A percentile compares a stretch with the other conserved stretches of the same genome.
Evolutionary conservation across 2,329 filamentous ascomycete genomes (phyloP).

Genomic region (Colletotrichum sp.): DNA sequence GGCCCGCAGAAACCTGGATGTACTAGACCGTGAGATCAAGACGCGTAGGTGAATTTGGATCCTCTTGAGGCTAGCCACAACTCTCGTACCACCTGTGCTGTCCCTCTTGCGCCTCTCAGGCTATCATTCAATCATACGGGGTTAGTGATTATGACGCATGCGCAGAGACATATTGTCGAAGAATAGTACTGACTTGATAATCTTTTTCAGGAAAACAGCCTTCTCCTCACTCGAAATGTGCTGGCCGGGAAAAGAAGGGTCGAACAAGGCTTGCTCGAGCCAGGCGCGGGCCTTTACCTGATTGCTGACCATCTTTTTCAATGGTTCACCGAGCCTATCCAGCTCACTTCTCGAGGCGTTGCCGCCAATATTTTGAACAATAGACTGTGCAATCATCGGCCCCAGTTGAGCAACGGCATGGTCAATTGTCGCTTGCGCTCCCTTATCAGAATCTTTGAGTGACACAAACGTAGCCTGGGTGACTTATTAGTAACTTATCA

Average conservation of each 20-base stretch:
- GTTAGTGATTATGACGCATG: not conserved
- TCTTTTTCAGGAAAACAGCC: constrained; percentile 67
- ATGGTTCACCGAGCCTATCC: constrained; percentile 71
- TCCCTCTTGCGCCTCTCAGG: constrained; percentile 67
- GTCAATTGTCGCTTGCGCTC: constrained; percentile 48
- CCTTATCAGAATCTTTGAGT: constrained; percentile 46
- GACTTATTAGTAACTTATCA: not conserved
- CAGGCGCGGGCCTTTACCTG: constrained; percentile 63
- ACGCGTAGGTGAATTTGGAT: constrained; percentile 65
- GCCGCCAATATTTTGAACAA: constrained; percentile 72
- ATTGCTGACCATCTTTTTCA: constrained; percentile 69
- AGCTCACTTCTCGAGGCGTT: constrained; percentile 74
- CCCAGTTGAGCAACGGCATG: constrained; percentile 64
- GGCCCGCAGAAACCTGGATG: not conserved
- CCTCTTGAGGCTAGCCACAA: constrained; percentile 76
- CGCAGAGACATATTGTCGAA: not conserved
- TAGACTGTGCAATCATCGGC: constrained; percentile 61
- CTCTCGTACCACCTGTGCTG: constrained; percentile 71
- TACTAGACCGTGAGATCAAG: constrained; percentile 36
- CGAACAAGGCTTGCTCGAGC: constrained; percentile 65
- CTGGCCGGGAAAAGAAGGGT: constrained; percentile 62
- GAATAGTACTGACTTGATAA: constrained; percentile 59
- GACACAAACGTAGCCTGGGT: constrained; percentile 57
- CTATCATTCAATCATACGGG: constrained; percentile 38
- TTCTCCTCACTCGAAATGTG: constrained; percentile 66